A percentile compares a stretch with the other conserved stretches of the same genome.
Conservation (phyloP, 2,329 filamentous ascomycete species). For the Colletotrichum spinosum region DNA sequence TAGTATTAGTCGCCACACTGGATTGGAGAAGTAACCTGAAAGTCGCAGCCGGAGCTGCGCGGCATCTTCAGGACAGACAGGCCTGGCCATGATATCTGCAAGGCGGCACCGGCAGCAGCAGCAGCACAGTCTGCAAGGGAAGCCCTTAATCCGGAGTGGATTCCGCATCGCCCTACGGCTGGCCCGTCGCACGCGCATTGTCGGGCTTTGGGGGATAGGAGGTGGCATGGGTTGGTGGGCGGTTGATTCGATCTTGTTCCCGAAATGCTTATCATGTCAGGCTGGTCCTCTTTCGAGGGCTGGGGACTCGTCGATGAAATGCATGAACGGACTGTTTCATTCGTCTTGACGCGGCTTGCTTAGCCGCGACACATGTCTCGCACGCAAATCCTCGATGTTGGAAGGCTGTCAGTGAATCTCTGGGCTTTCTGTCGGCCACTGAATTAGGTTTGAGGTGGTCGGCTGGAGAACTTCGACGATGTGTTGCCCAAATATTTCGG, state of each 20-base stretch:
- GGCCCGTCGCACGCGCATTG: neutral
- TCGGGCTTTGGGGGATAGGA: neutral
- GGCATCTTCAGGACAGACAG: neutral
- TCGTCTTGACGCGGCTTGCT: constrained; percentile 23
- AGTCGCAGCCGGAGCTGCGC: neutral
- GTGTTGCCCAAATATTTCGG: too few relatives aligned
- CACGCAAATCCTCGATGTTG: neutral
- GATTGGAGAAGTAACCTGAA: constrained; percentile 6
- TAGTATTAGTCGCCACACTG: constrained; percentile 6
- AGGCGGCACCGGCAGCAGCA: constrained; percentile 3
- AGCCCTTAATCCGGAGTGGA: constrained; percentile 16
- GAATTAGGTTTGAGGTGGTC: constrained; percentile 6
- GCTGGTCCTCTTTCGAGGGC: constrained; percentile 7
- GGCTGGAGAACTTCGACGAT: too few relatives aligned
- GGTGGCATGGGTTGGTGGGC: neutral
- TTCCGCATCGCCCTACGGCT: constrained; percentile 3
- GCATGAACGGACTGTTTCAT: constrained; percentile 32
- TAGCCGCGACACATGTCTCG: constrained; percentile 11
- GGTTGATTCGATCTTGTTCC: neutral
- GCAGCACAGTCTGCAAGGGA: neutral
- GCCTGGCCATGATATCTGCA: constrained; percentile 1
- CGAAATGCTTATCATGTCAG: constrained; percentile 21
- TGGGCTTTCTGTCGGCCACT: too few relatives aligned
- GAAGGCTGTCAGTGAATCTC: too few relatives aligned
- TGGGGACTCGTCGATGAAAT: neutral